Percentiles rank a stretch among this genome's conserved stretches.
Evolutionary conservation across 2,329 filamentous ascomycete species (phyloP).

Genomic region (Calonectria leucothoes): DNA sequence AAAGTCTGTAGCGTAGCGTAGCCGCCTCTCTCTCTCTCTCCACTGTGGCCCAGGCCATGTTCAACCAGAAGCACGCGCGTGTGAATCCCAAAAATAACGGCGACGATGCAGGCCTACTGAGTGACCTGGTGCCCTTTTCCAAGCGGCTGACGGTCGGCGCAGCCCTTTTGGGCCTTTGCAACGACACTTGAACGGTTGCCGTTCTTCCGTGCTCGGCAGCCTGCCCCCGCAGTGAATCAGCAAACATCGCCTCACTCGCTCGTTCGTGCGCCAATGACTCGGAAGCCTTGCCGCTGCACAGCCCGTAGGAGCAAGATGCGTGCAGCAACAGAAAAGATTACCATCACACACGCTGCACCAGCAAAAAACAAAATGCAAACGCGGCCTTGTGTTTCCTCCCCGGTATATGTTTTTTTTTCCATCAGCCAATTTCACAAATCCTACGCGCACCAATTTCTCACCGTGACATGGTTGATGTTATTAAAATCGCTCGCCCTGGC

Average conservation of each 20-base stretch:
- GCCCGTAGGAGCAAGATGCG: background rate
- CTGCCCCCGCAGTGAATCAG: conserved; percentile 12
- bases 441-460: background rate
- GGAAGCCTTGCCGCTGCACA: conserved; percentile 13
- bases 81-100: background rate
- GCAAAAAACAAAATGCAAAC: background rate
- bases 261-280: conserved; percentile 1
- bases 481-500: background rate
- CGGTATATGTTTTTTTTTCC: background rate
- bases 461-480: background rate
- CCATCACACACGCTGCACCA: background rate
- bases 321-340: background rate
- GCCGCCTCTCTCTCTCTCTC: background rate
- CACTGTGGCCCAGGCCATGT: background rate
- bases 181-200: background rate
- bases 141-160: background rate
- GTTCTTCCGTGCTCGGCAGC: conserved; percentile 11
- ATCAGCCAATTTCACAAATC: background rate
- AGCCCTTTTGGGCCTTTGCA: background rate
- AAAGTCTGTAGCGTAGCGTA: background rate
- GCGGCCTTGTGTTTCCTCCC: background rate
- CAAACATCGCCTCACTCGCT: conserved; percentile 18
- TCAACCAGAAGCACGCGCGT: background rate
- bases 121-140: background rate
- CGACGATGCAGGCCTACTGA: background rate